Evolutionary conservation across 352 stramenopile genomes (phyloP).

Genomic region (Phytopythium chamaehyphon): DNA sequence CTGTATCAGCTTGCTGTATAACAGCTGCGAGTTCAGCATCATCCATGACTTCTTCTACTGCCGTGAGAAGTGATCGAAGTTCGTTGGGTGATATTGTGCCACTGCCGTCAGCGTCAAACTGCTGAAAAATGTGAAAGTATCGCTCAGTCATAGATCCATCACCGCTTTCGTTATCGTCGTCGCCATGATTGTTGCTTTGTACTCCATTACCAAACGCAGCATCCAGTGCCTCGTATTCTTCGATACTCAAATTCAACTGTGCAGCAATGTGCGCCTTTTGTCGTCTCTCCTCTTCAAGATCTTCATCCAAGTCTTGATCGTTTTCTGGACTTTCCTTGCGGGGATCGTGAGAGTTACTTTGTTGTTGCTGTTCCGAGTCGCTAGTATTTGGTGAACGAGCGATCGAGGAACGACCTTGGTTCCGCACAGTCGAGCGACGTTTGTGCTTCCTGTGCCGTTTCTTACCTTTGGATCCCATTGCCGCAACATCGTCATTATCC

Average conservation of each 20-base stretch:
- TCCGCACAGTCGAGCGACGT: background rate
- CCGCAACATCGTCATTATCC: background rate
- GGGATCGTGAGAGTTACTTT: background rate
- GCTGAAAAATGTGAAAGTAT: constrained; percentile 59
- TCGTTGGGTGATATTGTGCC: constrained; percentile 72
- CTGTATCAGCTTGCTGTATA: constrained; percentile 59
- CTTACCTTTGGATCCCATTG: constrained; percentile 10
- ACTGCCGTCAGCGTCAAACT: constrained; percentile 78
- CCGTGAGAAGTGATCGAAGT: constrained; percentile 46
- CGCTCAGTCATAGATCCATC: constrained; percentile 29
- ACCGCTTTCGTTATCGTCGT: constrained; percentile 8
- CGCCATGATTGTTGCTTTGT: constrained; percentile 4
- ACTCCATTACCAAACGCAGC: constrained; percentile 38
- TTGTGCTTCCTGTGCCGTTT: constrained; percentile 10
- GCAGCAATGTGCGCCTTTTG: constrained; percentile 45
- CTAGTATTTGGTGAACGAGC: background rate
- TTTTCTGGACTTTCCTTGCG: constrained; percentile 13
- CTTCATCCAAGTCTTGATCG: constrained; percentile 34
- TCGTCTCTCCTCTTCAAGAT: constrained; percentile 45
- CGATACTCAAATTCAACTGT: constrained; percentile 60
- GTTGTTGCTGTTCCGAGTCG: too few species aligned
- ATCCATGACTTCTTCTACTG: constrained; percentile 72
- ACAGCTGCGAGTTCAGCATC: constrained; percentile 63
- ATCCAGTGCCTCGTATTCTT: constrained; percentile 68
- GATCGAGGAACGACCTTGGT: background rate